Base-by-base conservation (phyloP, 352 stramenopile genomes). In the Aphanomyces invadans region DNA sequence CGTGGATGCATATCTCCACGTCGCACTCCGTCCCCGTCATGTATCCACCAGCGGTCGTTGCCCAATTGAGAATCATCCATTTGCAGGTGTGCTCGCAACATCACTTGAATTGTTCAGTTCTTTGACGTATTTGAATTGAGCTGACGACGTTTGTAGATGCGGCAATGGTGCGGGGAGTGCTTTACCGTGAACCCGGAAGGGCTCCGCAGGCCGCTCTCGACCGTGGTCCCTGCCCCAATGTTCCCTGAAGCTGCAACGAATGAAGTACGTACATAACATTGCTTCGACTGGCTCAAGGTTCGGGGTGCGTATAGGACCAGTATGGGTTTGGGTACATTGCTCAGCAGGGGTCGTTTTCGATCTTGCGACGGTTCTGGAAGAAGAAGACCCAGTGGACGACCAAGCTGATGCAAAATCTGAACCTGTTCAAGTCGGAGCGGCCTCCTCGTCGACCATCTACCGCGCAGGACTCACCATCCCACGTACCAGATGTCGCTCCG, bases 311-410 rank as follows among this genome's bases (percentile, higher is more conserved):
- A 31, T 62, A 89, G 81, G 81, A 87, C 62, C 77, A 88, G 83
- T 90, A 82, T 63, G 81, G 81, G 1, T 90, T 90, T 71, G 81
- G 79, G 5, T 78, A 88, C 42, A 90, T 90, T 26, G 79, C 79
- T 10, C 60, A 67, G 33, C 85, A 80, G 9, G 62, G 76, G 29
- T 75, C 71, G 3, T 73, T 70, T 2, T 74, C 73, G 2, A 42
- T 86, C 9, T 75, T 75, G 62, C 71, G 71, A 4, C 86, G 79
- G 5, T 61, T 88, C 46, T 82, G 71, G 11, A 70, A 78, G 21
- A 87, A 78, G 12, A 86, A 73, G 46, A 62, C 76, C 1, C 76
- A 72, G 5, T 89, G 81, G 81, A 78, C 81, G 15, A 74, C 71
- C 26, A 79, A 67, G 32, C 69, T 87, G n/a, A 29, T 57, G 49